phyloP scores from a whole-genome alignment of 108 stramenopile species.

The Craspedostauros australis region DNA sequence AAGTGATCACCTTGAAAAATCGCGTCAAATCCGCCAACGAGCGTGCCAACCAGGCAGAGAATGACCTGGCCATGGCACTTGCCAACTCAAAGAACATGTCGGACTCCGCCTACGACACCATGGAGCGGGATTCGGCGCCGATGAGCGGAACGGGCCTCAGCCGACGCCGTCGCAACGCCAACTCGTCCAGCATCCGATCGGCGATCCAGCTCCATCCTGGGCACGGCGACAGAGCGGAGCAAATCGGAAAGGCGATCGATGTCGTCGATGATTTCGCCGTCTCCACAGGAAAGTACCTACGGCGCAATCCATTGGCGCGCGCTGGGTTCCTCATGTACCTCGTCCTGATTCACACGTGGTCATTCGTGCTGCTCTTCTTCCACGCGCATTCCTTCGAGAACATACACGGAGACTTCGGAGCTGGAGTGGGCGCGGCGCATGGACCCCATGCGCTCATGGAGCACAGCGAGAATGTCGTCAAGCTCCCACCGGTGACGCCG shows the following conservation, averaged over 20 bases:
- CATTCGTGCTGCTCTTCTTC: constrained; percentile 73
- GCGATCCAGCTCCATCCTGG: constrained; percentile 58
- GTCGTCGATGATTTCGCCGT: constrained; percentile 61
- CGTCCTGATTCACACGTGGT: constrained; percentile 69
- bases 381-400: constrained; percentile 78
- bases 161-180: constrained; percentile 12
- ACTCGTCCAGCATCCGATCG: constrained; percentile 43
- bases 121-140: constrained; percentile 1
- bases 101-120: constrained; percentile 3
- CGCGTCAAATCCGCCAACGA: constrained; percentile 54
- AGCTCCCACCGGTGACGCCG: too few species aligned
- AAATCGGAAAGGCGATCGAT: constrained; percentile 59
- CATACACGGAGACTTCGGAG: constrained; percentile 18
- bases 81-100: not conserved
- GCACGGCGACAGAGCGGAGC: constrained; percentile 57
- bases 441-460: constrained; percentile 43
- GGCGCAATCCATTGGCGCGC: constrained; percentile 65
- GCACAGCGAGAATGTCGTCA: too few species aligned
- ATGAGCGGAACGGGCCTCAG: not conserved
- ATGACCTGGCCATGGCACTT: constrained; percentile 20
- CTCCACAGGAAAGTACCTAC: constrained; percentile 61
- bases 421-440: constrained; percentile 12
- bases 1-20: constrained; percentile 54
- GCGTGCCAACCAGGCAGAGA: constrained; percentile 56
- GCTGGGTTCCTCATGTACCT: constrained; percentile 70